Conservation (phyloP, 345 rosid species). For the Xanthoceras sorbifolium region DNA sequence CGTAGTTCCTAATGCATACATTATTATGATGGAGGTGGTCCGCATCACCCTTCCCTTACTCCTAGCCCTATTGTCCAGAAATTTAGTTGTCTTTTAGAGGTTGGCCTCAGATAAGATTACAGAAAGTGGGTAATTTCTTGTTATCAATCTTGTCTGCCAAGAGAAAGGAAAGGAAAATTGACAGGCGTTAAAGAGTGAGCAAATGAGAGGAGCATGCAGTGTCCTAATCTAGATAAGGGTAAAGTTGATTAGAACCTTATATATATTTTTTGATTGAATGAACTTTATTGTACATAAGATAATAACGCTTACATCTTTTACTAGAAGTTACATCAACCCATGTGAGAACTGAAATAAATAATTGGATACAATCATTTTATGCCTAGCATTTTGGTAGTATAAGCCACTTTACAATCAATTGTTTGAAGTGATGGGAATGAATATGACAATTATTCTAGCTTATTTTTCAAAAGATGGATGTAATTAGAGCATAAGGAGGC, state of each 20-base stretch:
- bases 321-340: constrained; percentile 5
- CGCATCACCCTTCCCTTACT: not conserved
- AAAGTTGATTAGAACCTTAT: constrained; percentile 12
- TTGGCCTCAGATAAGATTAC: constrained; percentile 4
- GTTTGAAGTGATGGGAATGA: not conserved
- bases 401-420: not conserved
- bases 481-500: not conserved
- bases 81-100: not conserved
- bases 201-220: constrained; percentile 5
- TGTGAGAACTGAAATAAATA: constrained; percentile 1
- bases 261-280: not conserved
- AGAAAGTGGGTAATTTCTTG: constrained; percentile 18
- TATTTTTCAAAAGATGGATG: not conserved
- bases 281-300: not conserved
- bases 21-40: constrained; percentile 1
- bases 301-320: not conserved
- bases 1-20: not conserved
- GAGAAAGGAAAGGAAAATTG: constrained; percentile 27
- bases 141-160: constrained; percentile 8
- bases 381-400: constrained; percentile 1
- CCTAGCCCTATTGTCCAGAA: not conserved
- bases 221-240: constrained; percentile 1
- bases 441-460: not conserved
- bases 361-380: not conserved
- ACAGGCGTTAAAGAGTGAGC: not conserved